Conservation (phyloP, 129 eudicot species). For the Apium graveolens region DNA sequence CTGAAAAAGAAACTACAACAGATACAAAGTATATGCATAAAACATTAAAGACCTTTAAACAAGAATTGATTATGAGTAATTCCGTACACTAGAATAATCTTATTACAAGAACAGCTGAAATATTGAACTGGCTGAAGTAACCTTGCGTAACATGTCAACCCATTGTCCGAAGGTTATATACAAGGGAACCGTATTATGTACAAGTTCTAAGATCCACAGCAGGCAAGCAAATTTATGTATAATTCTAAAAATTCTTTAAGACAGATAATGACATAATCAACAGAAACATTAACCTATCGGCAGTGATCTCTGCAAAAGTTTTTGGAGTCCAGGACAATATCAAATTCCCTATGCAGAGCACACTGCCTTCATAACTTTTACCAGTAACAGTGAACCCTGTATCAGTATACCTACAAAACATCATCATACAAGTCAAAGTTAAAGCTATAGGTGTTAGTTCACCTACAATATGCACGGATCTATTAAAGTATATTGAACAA, state of each 20-base stretch:
- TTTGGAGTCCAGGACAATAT: constrained; percentile 84
- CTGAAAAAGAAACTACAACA: neutral
- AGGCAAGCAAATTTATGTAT: too few relatives aligned
- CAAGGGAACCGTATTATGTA: neutral
- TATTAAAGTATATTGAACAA: neutral
- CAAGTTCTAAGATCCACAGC: too few relatives aligned
- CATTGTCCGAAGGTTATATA: neutral
- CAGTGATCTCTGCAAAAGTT: constrained; percentile 61
- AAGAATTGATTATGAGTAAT: neutral
- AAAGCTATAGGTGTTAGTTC: neutral
- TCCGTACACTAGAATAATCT: neutral
- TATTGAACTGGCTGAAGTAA: neutral
- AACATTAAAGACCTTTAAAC: neutral
- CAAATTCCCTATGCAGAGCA: constrained; percentile 83
- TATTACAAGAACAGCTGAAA: neutral
- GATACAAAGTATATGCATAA: neutral
- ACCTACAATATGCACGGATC: neutral
- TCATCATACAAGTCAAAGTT: constrained; percentile 1
- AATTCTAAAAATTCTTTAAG: too few relatives aligned
- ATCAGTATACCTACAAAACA: constrained; percentile 60
- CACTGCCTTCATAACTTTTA: constrained; percentile 77
- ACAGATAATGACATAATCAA: neutral
- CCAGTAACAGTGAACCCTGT: constrained; percentile 87
- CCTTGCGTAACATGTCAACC: neutral
- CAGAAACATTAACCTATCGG: constrained; percentile 49